These are phyloP conservation scores for Serpula lacrymans DNA, from an alignment of 768 basidiomycete species.

Conservation along the genomic window DNA sequence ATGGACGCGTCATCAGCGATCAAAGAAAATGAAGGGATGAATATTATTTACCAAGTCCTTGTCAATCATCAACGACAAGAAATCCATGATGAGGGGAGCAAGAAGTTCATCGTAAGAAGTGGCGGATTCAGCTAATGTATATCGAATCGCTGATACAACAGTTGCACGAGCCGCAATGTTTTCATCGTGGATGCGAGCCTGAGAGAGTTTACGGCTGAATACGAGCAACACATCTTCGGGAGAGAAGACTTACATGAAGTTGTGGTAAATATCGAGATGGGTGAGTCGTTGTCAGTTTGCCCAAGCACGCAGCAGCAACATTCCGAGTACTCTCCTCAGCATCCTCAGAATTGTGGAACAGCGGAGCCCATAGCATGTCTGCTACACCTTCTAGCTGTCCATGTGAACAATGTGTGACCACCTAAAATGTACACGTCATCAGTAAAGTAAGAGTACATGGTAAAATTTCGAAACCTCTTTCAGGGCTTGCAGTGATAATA, in stretches of 20 bases:
- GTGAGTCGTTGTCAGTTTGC: constrained; percentile 90
- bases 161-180: constrained; percentile 78
- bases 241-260: constrained; percentile 61
- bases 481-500: constrained; percentile 86
- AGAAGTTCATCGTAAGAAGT: constrained; percentile 88
- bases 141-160: constrained; percentile 88
- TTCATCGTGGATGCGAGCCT: constrained; percentile 67
- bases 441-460: background rate
- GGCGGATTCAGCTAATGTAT: constrained; percentile 84
- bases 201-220: background rate
- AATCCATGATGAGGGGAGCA: constrained; percentile 83
- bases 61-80: constrained; percentile 89
- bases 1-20: background rate
- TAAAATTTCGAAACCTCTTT: constrained; percentile 71
- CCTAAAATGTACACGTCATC: constrained; percentile 38
- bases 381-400: constrained; percentile 84
- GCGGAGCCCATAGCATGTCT: constrained; percentile 85
- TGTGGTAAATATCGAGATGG: constrained; percentile 90
- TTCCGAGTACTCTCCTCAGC: constrained; percentile 91
- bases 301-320: constrained; percentile 94
- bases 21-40: constrained; percentile 3
- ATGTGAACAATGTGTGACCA: constrained; percentile 87
- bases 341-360: constrained; percentile 88
- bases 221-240: background rate
- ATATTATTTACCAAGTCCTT: constrained; percentile 59